phyloP scores from a whole-genome alignment of 805 yeast genomes.

The Zygosaccharomyces lentus region DNA sequence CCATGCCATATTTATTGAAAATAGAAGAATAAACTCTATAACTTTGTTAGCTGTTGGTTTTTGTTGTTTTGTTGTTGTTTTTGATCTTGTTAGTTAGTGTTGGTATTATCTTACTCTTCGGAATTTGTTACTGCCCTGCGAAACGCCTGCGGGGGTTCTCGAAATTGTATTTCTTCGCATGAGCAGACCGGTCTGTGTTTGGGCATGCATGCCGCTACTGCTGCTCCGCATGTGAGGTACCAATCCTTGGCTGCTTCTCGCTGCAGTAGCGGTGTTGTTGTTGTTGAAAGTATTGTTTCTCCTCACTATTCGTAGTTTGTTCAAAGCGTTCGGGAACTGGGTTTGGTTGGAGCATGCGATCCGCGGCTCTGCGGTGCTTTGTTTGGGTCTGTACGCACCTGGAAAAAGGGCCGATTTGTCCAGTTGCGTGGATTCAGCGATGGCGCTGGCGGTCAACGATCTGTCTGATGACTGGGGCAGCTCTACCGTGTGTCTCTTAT shows the following conservation, averaged over 20 bases:
- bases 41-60: background rate
- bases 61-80: background rate
- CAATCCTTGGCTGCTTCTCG: slow-evolving; percentile 20
- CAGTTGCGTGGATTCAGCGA: slow-evolving; percentile 19
- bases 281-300: slow-evolving; percentile 22
- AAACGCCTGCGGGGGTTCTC: slow-evolving; percentile 1
- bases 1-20: slow-evolving; percentile 3
- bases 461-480: slow-evolving; percentile 1
- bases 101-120: slow-evolving; percentile 7
- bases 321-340: slow-evolving; percentile 25
- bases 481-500: slow-evolving; percentile 4
- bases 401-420: slow-evolving; percentile 8
- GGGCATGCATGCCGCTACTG: slow-evolving; percentile 6
- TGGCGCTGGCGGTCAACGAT: slow-evolving; percentile 2
- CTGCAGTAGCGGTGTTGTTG: slow-evolving; percentile 2
- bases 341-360: slow-evolving; percentile 4
- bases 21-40: slow-evolving; percentile 1
- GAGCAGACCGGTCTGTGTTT: slow-evolving; percentile 10
- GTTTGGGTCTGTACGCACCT: background rate
- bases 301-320: slow-evolving; percentile 23
- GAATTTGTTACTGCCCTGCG: slow-evolving; percentile 8
- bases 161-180: slow-evolving; percentile 11
- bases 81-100: background rate
- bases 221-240: slow-evolving; percentile 23
- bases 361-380: background rate